A percentile compares a stretch with the other conserved stretches of the same genome.
Conservation (phyloP, 805 yeast genomes). For the Starmerella davenportii region DNA sequence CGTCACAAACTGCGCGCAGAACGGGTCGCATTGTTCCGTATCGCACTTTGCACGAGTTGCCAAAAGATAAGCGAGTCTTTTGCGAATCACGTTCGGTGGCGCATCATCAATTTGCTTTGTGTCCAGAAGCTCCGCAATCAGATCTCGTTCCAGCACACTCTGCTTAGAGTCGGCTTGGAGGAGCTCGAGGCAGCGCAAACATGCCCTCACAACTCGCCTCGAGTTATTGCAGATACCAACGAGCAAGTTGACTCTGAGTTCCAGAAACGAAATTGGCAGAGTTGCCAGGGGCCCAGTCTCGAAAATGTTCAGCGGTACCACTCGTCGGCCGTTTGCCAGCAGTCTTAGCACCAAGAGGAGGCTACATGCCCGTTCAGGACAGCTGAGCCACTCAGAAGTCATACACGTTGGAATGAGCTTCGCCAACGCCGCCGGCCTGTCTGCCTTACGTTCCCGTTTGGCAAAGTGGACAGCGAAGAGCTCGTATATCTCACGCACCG, state of each 20-base stretch:
- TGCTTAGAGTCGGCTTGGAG: not conserved
- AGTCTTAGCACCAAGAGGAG: not conserved
- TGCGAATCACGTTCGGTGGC: not conserved
- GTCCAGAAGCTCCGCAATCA: conserved; percentile 1
- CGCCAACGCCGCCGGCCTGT: not conserved
- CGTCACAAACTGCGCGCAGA: not conserved
- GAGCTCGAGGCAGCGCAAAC: not conserved
- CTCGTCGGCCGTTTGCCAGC: not conserved
- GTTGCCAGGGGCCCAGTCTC: not conserved
- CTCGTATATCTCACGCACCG: not conserved
- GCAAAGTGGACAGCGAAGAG: not conserved
- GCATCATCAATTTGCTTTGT: not conserved
- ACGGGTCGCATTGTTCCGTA: not conserved
- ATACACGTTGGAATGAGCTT: not conserved
- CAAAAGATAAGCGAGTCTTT: not conserved
- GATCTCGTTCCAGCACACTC: not conserved
- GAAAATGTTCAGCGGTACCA: not conserved
- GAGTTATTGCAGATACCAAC: not conserved
- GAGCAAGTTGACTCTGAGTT: not conserved
- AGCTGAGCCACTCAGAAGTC: not conserved
- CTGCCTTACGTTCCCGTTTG: not conserved
- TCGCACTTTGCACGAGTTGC: not conserved
- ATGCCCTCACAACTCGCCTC: not conserved
- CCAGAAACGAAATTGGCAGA: not conserved
- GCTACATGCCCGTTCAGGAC: not conserved